Conservation (phyloP, 1,284 basidiomycete genomes). For the Boletus nobilissimus region DNA sequence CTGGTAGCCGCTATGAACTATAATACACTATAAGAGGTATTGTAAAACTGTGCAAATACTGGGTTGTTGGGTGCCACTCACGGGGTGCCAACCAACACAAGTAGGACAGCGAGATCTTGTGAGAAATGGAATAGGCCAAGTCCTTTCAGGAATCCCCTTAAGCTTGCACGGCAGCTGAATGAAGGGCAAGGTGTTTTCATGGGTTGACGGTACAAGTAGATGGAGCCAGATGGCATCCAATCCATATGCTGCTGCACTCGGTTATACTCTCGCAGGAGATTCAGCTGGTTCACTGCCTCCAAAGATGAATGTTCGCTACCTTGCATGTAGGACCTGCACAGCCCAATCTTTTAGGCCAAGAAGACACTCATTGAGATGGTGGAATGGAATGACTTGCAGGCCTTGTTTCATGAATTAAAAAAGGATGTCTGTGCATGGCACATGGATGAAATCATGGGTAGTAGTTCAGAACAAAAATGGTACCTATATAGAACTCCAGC, state of each 20-base stretch:
- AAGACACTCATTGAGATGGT: conserved; percentile 52
- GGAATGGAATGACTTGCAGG: conserved; percentile 56
- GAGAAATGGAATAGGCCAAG: conserved; percentile 59
- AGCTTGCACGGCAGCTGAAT: conserved; percentile 63
- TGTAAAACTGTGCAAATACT: background rate
- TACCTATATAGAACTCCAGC: too few relatives aligned
- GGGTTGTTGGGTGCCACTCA: conserved; percentile 25
- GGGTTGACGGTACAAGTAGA: conserved; percentile 60
- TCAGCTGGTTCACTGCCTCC: conserved; percentile 50
- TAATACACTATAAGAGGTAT: conserved; percentile 1
- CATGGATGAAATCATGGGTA: background rate
- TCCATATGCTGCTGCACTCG: conserved; percentile 57
- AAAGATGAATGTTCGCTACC: conserved; percentile 50
- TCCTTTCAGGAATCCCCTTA: conserved; percentile 57
- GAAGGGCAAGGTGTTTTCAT: conserved; percentile 42
- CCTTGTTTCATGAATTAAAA: conserved; percentile 48
- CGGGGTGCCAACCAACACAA: conserved; percentile 50
- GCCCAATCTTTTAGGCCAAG: conserved; percentile 62
- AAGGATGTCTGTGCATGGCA: background rate
- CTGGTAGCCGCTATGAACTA: too few relatives aligned
- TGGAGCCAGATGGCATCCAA: conserved; percentile 49
- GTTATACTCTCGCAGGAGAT: conserved; percentile 55
- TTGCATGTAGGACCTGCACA: conserved; percentile 58
- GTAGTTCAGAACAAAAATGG: too few relatives aligned
- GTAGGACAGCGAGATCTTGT: conserved; percentile 66